A percentile compares a stretch with the other conserved stretches of the same genome.
phyloP scores from a whole-genome alignment of 768 basidiomycete genomes.

The Tricholoma hemisulphureum region DNA sequence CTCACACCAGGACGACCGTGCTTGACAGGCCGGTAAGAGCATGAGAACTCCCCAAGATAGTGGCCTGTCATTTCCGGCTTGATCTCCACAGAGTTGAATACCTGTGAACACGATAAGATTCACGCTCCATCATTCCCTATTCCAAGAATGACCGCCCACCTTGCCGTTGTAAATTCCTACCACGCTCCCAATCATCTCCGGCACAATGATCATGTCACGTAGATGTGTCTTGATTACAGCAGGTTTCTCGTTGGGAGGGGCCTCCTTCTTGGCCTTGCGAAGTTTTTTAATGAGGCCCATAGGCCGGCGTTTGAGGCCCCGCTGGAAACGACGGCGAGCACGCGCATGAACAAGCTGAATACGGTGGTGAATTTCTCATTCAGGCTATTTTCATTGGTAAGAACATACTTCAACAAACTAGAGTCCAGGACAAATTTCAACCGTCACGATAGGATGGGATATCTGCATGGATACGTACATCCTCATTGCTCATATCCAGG shows the following conservation, averaged over 20 bases:
- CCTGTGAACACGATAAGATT: slow-evolving; percentile 38
- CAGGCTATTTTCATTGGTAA: neutral
- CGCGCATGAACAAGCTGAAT: slow-evolving; percentile 93
- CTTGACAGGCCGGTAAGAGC: slow-evolving; percentile 98
- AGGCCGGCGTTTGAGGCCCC: slow-evolving; percentile 97
- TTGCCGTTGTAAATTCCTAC: slow-evolving; percentile 99
- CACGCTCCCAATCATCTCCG: slow-evolving; percentile 99
- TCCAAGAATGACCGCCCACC: slow-evolving; percentile 38
- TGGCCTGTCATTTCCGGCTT: slow-evolving; percentile 99
- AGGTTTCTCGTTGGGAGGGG: slow-evolving; percentile 98
- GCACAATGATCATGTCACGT: slow-evolving; percentile 99
- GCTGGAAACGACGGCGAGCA: slow-evolving; percentile 97
- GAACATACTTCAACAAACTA: slow-evolving; percentile 77
- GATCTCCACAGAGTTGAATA: slow-evolving; percentile 96
- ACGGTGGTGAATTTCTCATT: neutral
- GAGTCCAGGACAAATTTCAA: neutral
- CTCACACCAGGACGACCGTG: slow-evolving; percentile 99
- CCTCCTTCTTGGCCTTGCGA: slow-evolving; percentile 99
- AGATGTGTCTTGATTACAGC: slow-evolving; percentile 98
- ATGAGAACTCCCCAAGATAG: slow-evolving; percentile 97
- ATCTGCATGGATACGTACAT: slow-evolving; percentile 52
- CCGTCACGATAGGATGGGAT: neutral
- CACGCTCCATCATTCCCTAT: neutral
- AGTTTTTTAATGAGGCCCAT: slow-evolving; percentile 99
- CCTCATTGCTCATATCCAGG: slow-evolving; percentile 93